Evolutionary conservation across 1,139 yeast species (phyloP), one percentile per base, ranked within the genome.

Genomic region (Lodderomyces oxycetoniae): DNA sequence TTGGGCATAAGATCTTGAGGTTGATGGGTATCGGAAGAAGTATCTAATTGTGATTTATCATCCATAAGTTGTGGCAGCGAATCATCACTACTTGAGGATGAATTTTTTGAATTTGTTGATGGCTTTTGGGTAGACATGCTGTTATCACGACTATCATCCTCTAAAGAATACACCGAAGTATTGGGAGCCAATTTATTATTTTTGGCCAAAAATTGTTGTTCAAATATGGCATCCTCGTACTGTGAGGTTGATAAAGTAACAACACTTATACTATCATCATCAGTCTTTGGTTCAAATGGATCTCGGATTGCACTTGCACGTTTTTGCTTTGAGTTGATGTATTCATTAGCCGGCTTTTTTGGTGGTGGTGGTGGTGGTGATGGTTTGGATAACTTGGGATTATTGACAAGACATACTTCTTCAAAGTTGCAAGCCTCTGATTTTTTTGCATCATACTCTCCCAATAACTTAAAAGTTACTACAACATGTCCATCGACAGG

Each of bases 401-500:
- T 34, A 16, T 34, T 19, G 47, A 45, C 24, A 10, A 61, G 51
- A 44, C 54, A 55, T 2, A 67, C 73, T 28, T 58, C 45, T 4
- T 50, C 45, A 40, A 47, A 63, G 28, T 56, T 47, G 9, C 46
- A 53, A 3, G 38, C 64, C 44, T 70, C 48, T 2, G 71, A 62
- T 25, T 50, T 50, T 15, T 47, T 57, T n/a, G 45, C 67, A 48
- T 84, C 93, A 50, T 82, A 82, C 50, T 78, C 84, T 15, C 93
- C 93, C 17, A 80, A 43, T n/a, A 82, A 57, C 43, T 69, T 73
- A 42, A 86, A 73, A 0, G 71, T 55, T 2, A 88, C 91, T 19
- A 72, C 71, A 11, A 91, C 94, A 11, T 74, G 69, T 2, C 96
- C 96, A 43, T 86, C 87, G 13, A 77, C 79, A 0, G 95, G 95